Conservation (phyloP, 1,284 basidiomycete species). For the Moesziomyces antarcticus region DNA sequence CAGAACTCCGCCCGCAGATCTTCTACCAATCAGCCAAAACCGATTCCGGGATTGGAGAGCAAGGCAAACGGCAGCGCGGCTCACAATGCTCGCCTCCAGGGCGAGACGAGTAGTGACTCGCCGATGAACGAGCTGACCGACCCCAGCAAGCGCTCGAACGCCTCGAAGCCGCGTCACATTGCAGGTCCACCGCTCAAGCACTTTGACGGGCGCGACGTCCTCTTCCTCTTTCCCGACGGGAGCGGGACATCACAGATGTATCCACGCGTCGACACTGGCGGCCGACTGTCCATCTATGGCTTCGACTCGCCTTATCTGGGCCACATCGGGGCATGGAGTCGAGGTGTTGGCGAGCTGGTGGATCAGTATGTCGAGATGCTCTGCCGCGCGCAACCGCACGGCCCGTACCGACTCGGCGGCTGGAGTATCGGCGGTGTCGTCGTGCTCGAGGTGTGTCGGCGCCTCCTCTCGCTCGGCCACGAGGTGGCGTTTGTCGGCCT, state of each 20-base stretch:
- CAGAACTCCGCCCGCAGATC: not conserved
- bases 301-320: slow-evolving; percentile 48
- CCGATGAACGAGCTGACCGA: slow-evolving; percentile 32
- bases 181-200: slow-evolving; percentile 17
- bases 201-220: slow-evolving; percentile 18
- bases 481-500: slow-evolving; percentile 26
- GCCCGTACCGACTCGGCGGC: slow-evolving; percentile 37
- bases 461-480: slow-evolving; percentile 29
- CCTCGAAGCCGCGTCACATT: slow-evolving; percentile 22
- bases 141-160: slow-evolving; percentile 15
- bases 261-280: slow-evolving; percentile 4
- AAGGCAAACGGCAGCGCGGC: not conserved
- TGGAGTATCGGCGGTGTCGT: slow-evolving; percentile 54
- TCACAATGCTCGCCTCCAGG: not conserved
- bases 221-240: slow-evolving; percentile 45
- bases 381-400: slow-evolving; percentile 15
- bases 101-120: slow-evolving; percentile 5
- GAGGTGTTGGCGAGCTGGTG: slow-evolving; percentile 41
- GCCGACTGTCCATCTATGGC: slow-evolving; percentile 31
- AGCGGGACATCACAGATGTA: slow-evolving; percentile 29
- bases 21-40: not conserved
- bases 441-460: slow-evolving; percentile 36
- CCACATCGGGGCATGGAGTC: slow-evolving; percentile 28
- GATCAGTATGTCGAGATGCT: slow-evolving; percentile 37
- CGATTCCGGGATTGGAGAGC: not conserved